Evolutionary conservation across 768 basidiomycete genomes (phyloP), one percentile per base, ranked within the genome.

Genomic region (Leccinum broughii): DNA sequence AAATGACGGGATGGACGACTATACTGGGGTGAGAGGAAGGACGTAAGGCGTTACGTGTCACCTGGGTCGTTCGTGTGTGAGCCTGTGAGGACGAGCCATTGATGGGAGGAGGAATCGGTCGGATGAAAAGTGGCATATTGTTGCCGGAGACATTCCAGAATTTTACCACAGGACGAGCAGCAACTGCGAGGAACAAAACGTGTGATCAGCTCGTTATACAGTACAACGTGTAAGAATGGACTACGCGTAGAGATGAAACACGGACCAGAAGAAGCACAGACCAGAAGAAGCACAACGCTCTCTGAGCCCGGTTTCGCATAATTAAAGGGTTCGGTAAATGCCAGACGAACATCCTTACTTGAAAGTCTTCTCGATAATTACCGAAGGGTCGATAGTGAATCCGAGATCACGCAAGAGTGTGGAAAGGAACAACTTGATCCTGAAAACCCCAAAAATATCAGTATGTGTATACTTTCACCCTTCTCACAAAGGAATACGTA

Each of bases 381-480:
- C 71, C 55, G 75, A 70, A 26, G 80, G 77, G 66, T 84, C 82
- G 22, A 81, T 75, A 51, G 77, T 71, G 74, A 85, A 83, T 66
- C 82, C 81, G 56, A 85, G 72, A 73, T 86, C 84, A 65, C 80
- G 79, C 51, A 87, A 54, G 52, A 87, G 78, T 50, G 83, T 80
- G 71, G 78, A 85, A 62, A 87, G 74, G 66, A 87, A 85, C 39
- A 82, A 77, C 70, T 87, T 87, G 71, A 87, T 85, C 76, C 85
- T 86, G 67, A 28, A 62, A 68, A 62, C 66, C 39, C 54, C 65
- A 51, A 68, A 69, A 64, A 66, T 62, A 66, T 65, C 64, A 69
- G 57, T 26, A 60, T 14, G 49, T 13, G 15, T 17, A 11, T n/a
- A 51, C 41, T 34, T 49, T 44, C 60, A 20, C 17, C 54, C 24